These are phyloP conservation scores for Pythium apleroticum DNA, from an alignment of 352 stramenopile genomes.

Conservation along the genomic window DNA sequence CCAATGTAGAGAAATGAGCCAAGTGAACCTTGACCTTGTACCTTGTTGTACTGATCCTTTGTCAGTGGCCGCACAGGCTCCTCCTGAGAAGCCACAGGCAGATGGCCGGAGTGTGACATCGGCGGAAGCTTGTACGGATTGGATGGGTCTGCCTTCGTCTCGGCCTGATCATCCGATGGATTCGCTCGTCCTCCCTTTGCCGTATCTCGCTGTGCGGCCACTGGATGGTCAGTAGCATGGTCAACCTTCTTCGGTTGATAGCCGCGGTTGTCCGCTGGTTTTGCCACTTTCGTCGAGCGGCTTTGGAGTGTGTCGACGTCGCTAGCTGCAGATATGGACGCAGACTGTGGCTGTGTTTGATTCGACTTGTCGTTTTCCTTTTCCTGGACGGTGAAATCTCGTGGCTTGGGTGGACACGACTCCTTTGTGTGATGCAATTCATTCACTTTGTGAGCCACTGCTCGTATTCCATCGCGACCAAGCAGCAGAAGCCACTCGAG, in stretches of 20 bases:
- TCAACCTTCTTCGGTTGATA: neutral
- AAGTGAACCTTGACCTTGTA: conserved; percentile 5
- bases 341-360: neutral
- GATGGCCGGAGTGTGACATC: neutral
- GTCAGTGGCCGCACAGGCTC: neutral
- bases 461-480: neutral
- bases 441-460: neutral
- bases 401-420: neutral
- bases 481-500: neutral
- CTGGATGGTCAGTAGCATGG: no score
- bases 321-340: neutral
- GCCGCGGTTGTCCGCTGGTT: neutral
- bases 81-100: no score
- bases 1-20: no score
- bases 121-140: neutral
- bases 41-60: conserved; percentile 24
- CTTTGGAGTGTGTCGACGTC: neutral
- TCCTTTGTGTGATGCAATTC: neutral
- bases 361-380: neutral
- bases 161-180: neutral
- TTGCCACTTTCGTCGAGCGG: neutral
- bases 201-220: neutral
- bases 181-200: neutral
- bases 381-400: neutral
- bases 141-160: neutral